These are phyloP conservation scores for Datura wrightii DNA, from an alignment of 257 asterid genomes.

Conservation along the genomic window DNA sequence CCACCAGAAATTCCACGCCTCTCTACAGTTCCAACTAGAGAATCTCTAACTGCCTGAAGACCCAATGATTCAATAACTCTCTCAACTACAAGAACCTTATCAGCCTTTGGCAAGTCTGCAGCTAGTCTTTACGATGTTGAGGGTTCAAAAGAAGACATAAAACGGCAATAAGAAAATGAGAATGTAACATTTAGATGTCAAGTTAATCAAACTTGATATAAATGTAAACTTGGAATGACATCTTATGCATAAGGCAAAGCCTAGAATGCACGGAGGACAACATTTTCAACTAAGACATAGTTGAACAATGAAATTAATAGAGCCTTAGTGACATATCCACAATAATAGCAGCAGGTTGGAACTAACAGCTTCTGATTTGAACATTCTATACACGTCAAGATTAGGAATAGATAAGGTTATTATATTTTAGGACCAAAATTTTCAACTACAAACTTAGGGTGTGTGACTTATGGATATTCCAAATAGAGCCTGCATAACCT, in stretches of 20 bases:
- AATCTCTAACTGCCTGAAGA: slow-evolving; percentile 85
- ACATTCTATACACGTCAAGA: neutral
- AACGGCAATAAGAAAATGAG: slow-evolving; percentile 42
- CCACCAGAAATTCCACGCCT: slow-evolving; percentile 97
- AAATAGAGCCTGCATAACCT: neutral
- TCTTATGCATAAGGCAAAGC: slow-evolving; percentile 1
- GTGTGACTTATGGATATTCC: neutral
- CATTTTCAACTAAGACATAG: neutral
- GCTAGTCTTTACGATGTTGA: slow-evolving; percentile 66
- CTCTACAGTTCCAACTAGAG: slow-evolving; percentile 93
- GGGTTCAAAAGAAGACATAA: slow-evolving; percentile 39
- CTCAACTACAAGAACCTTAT: slow-evolving; percentile 92
- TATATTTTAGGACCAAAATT: neutral
- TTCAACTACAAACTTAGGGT: neutral
- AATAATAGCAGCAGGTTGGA: neutral
- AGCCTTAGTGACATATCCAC: neutral
- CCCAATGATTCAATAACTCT: slow-evolving; percentile 96
- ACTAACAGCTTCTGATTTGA: neutral
- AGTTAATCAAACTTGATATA: neutral
- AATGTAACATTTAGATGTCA: neutral
- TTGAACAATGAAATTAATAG: neutral
- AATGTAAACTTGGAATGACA: slow-evolving; percentile 11
- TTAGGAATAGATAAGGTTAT: neutral
- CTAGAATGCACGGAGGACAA: neutral
- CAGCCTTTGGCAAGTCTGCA: slow-evolving; percentile 80